Evolutionary conservation across 2,329 filamentous ascomycete genomes (phyloP).

Genomic region (Neobulgaria alba): DNA sequence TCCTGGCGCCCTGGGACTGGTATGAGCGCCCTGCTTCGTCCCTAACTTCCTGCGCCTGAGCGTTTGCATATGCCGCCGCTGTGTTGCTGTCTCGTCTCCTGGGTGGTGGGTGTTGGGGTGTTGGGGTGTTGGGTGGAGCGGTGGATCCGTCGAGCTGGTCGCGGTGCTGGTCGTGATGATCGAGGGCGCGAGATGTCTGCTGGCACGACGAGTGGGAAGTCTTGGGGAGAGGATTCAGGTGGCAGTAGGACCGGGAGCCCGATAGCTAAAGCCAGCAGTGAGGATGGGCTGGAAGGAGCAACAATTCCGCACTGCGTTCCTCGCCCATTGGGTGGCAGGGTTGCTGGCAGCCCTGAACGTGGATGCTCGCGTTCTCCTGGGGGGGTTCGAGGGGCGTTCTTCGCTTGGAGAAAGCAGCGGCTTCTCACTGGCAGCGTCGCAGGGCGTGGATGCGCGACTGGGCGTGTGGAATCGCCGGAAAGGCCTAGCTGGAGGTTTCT

Average conservation of each 20-base stretch:
- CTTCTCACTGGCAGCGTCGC: not conserved
- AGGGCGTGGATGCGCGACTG: too few species aligned
- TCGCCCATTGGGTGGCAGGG: not conserved
- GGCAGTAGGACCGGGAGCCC: not conserved
- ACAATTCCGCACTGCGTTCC: not conserved
- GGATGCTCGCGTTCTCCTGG: not conserved
- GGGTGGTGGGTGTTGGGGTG: not conserved
- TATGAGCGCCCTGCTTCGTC: slow-evolving; percentile 1
- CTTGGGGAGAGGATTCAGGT: not conserved
- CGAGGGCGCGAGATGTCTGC: too few species aligned
- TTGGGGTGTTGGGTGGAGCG: not conserved
- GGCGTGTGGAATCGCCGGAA: too few species aligned
- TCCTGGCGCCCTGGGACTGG: not conserved
- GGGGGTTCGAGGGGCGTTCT: not conserved
- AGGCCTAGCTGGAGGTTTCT: too few species aligned
- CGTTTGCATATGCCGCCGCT: not conserved
- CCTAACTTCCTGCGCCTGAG: slow-evolving; percentile 5
- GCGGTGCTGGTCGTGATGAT: too few species aligned
- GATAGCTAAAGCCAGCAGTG: not conserved
- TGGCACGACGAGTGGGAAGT: too few species aligned
- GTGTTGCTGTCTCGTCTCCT: not conserved
- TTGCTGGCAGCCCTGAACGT: not conserved
- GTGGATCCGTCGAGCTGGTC: too few species aligned
- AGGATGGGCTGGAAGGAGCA: not conserved
- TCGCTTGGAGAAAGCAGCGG: slow-evolving; percentile 1